These are phyloP conservation scores for Decorospora gaudefroyi DNA, from an alignment of 2,329 filamentous ascomycete genomes.

Conservation along the genomic window DNA sequence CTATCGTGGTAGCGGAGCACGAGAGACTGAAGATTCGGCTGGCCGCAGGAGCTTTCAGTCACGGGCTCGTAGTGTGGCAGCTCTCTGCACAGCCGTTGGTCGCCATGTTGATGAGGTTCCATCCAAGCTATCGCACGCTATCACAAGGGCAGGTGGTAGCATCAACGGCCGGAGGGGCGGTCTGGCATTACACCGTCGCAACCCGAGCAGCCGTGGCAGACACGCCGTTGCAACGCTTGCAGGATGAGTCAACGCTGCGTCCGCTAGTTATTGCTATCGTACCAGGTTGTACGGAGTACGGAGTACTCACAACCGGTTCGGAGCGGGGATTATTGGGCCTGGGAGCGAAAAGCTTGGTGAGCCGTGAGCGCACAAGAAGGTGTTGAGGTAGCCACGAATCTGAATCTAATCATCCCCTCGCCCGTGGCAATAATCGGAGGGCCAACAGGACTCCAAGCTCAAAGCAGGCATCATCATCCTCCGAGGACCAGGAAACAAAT, in stretches of 20 bases:
- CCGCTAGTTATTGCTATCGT: too few species aligned
- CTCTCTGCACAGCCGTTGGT: constrained; percentile 34
- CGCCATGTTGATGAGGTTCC: constrained; percentile 32
- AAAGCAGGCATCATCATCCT: constrained; percentile 17
- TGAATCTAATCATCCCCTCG: constrained; percentile 6
- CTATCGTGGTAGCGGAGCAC: constrained; percentile 33
- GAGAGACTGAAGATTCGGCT: constrained; percentile 24
- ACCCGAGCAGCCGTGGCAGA: constrained; percentile 7
- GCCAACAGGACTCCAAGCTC: constrained; percentile 18
- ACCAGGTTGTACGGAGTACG: neutral
- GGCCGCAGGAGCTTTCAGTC: constrained; percentile 41
- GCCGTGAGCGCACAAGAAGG: too few species aligned
- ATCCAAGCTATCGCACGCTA: constrained; percentile 23
- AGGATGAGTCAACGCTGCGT: constrained; percentile 4
- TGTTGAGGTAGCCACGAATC: too few species aligned
- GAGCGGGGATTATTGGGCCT: too few species aligned
- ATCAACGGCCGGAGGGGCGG: constrained; percentile 34
- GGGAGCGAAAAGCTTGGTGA: constrained; percentile 4
- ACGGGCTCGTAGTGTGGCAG: constrained; percentile 42
- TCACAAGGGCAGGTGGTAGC: constrained; percentile 19
- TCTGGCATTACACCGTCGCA: constrained; percentile 19
- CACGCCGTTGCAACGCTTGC: constrained; percentile 12
- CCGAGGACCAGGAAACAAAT: constrained; percentile 25
- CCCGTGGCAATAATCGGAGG: constrained; percentile 4
- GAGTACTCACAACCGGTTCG: too few species aligned